Evolutionary conservation across 129 eudicot species (phyloP).

Genomic region (Flaveria linearis): DNA sequence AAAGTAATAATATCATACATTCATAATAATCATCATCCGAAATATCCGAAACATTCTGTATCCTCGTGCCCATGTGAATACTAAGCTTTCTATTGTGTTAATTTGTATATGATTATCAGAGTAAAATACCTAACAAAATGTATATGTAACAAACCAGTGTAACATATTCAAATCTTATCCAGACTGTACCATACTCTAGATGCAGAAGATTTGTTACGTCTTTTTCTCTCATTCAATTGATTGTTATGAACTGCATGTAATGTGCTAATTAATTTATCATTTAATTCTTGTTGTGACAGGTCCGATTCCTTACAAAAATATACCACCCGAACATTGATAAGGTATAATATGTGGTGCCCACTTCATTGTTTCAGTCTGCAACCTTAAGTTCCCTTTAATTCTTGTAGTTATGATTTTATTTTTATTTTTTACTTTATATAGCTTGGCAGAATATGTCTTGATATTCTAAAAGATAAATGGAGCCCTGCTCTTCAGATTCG

Average conservation of each 20-base stretch:
- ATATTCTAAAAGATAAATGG: slow-evolving; percentile 97
- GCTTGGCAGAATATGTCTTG: slow-evolving; percentile 99
- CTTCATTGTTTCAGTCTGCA: neutral
- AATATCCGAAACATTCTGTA: neutral
- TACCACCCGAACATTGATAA: slow-evolving; percentile 98
- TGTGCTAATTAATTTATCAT: neutral
- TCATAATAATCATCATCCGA: neutral
- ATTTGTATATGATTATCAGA: neutral
- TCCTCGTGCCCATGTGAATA: neutral
- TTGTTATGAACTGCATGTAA: slow-evolving; percentile 8
- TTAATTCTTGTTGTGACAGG: slow-evolving; percentile 51
- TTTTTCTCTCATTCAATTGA: neutral
- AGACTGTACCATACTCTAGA: neutral
- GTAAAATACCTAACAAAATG: neutral
- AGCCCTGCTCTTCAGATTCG: slow-evolving; percentile 99
- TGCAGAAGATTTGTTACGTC: neutral
- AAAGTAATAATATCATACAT: neutral
- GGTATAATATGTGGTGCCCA: slow-evolving; percentile 42
- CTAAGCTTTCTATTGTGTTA: neutral
- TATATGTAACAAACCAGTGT: neutral
- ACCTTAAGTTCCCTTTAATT: neutral
- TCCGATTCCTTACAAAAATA: slow-evolving; percentile 88
- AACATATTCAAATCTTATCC: neutral
- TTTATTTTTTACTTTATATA: slow-evolving; percentile 27
- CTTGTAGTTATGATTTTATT: slow-evolving; percentile 9